Conservation (phyloP, 2,329 filamentous ascomycete genomes). For the Cryphonectria parasitica region DNA sequence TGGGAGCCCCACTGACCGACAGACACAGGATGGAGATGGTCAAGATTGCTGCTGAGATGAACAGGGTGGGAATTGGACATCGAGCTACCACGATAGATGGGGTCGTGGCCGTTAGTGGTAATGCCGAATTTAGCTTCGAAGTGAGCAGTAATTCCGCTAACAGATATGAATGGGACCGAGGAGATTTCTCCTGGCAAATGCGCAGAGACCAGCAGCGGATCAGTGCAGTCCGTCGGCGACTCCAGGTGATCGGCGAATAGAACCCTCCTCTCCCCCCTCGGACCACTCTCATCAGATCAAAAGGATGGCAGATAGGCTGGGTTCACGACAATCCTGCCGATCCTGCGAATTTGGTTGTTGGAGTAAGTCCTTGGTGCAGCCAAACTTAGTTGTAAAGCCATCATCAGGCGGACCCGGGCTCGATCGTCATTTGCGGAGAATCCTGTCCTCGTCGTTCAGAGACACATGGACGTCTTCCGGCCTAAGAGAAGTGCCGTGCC, state of each 20-base stretch:
- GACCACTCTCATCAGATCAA: background rate
- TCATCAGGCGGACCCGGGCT: background rate
- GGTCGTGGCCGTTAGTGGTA: background rate
- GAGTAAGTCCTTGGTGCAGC: background rate
- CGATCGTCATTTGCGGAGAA: background rate
- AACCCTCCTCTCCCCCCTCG: background rate
- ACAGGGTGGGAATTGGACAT: background rate
- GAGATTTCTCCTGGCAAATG: background rate
- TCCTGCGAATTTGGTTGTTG: background rate
- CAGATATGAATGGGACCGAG: background rate
- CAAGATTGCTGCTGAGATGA: background rate
- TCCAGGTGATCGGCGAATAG: slow-evolving; percentile 3
- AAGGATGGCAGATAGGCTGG: background rate
- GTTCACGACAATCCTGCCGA: slow-evolving; percentile 8
- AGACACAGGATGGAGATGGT: background rate
- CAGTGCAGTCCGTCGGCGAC: slow-evolving; percentile 10
- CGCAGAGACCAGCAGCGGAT: slow-evolving; percentile 7
- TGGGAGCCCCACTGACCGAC: background rate
- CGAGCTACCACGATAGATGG: background rate
- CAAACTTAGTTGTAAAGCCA: slow-evolving; percentile 1
- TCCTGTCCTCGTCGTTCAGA: background rate
- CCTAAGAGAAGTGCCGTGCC: background rate
- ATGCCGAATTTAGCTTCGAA: background rate
- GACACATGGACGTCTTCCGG: background rate
- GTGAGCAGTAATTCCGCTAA: background rate